Conservation (phyloP, 345 rosid species). For the Leavenworthia alabamica region DNA sequence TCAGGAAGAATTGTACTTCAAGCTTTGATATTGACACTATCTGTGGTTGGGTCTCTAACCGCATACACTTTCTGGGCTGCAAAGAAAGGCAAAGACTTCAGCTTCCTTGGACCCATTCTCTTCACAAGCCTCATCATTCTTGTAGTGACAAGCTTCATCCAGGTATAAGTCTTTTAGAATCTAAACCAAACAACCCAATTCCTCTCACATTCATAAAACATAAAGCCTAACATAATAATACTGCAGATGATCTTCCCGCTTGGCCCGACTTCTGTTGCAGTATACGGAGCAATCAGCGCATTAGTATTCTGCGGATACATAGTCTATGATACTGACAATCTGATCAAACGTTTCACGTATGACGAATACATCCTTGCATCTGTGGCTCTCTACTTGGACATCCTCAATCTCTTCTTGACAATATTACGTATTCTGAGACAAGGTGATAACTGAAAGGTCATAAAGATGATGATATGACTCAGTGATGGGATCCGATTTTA, state of each 20-base stretch:
- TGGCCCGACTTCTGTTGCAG: conserved; percentile 68
- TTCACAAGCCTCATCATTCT: conserved; percentile 82
- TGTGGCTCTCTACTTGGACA: conserved; percentile 74
- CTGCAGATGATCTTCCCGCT: conserved; percentile 81
- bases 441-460: conserved; percentile 39
- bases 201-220: no score
- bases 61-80: conserved; percentile 98
- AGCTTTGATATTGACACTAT: conserved; percentile 79
- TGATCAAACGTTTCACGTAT: conserved; percentile 89
- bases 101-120: conserved; percentile 80
- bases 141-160: conserved; percentile 69
- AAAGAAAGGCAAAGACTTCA: conserved; percentile 91
- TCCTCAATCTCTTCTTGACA: conserved; percentile 81
- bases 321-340: conserved; percentile 77
- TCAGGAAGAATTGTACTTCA: conserved; percentile 92
- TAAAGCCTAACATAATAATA: no score
- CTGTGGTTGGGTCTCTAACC: conserved; percentile 72
- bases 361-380: conserved; percentile 95
- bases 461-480: no score
- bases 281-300: conserved; percentile 78
- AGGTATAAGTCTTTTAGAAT: conserved; percentile 43
- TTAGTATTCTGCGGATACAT: conserved; percentile 86
- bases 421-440: conserved; percentile 73
- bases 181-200: no score
- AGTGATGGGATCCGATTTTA: background rate